Percentiles rank a stretch among this genome's conserved stretches.
These are phyloP conservation scores for Penicillium argentinense DNA, from an alignment of 495 filamentous ascomycete genomes.

Conservation along the genomic window DNA sequence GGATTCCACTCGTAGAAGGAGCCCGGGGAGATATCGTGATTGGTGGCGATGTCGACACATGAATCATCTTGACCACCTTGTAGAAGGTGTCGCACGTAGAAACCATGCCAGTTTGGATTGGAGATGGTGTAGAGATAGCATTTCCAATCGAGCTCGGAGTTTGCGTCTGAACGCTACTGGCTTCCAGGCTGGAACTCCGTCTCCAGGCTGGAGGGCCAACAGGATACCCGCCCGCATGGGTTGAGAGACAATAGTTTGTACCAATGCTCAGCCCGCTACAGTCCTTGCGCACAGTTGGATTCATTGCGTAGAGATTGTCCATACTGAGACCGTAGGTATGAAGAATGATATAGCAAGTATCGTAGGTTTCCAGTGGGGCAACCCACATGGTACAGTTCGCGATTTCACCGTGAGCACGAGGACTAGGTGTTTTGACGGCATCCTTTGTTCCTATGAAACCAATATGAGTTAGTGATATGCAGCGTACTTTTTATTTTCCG, in stretches of 20 bases:
- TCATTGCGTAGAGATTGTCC: neutral
- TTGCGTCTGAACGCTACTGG: neutral
- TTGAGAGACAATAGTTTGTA: neutral
- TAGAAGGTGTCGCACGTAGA: neutral
- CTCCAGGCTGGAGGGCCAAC: neutral
- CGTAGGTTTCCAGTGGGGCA: neutral
- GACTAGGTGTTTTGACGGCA: neutral
- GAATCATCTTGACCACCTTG: conserved; percentile 1
- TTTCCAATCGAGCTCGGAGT: conserved; percentile 2
- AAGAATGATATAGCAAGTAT: neutral
- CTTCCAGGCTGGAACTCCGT: neutral
- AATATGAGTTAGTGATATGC: no score
- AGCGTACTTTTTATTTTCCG: no score
- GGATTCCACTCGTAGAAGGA: conserved; percentile 11
- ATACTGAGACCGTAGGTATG: neutral
- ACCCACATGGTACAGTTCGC: neutral
- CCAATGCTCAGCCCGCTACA: neutral
- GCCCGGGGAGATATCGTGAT: neutral
- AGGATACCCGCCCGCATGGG: neutral
- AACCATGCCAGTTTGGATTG: conserved; percentile 4
- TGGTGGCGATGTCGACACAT: neutral
- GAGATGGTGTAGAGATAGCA: conserved; percentile 2
- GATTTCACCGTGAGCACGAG: neutral
- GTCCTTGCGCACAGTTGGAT: neutral
- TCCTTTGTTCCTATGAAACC: neutral